Evolutionary conservation across 2,329 filamentous ascomycete species (phyloP).

Genomic region (Cordyceps javanica): DNA sequence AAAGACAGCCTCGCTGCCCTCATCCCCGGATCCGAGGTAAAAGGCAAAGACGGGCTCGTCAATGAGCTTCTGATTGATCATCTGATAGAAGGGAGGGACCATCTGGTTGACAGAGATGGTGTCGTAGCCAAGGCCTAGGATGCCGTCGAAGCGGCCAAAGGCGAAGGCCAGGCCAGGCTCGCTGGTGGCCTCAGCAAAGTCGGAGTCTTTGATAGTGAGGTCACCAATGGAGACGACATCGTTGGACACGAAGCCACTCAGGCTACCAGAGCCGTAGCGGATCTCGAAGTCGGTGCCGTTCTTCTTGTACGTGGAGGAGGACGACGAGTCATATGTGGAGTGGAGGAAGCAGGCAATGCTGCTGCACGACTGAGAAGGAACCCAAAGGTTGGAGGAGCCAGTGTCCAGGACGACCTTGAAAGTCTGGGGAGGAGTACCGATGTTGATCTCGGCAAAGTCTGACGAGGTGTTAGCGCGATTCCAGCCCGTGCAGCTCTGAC

Average conservation of each 20-base stretch:
- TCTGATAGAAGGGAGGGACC: conserved; percentile 91
- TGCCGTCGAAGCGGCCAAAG: conserved; percentile 95
- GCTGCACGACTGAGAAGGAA: conserved; percentile 81
- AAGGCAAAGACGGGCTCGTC: conserved; percentile 95
- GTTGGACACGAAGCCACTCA: conserved; percentile 89
- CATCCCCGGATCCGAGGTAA: conserved; percentile 73
- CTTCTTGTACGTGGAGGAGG: conserved; percentile 86
- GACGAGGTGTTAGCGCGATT: conserved; percentile 15
- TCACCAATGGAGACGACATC: conserved; percentile 85
- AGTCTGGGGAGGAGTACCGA: conserved; percentile 84
- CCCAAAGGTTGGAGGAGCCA: conserved; percentile 98
- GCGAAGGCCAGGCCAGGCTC: conserved; percentile 97
- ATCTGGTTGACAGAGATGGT: conserved; percentile 96
- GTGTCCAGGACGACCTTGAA: conserved; percentile 99
- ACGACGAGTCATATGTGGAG: conserved; percentile 87
- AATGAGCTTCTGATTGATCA: conserved; percentile 82
- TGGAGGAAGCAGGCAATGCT: conserved; percentile 99
- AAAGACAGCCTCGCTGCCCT: conserved; percentile 81
- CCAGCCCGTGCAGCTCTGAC: neutral
- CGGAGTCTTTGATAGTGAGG: conserved; percentile 77
- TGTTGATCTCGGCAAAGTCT: conserved; percentile 96
- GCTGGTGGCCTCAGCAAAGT: conserved; percentile 92
- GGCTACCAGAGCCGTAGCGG: conserved; percentile 86
- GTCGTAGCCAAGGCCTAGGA: conserved; percentile 89
- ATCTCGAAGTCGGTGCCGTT: conserved; percentile 93